Conservation (phyloP, 2,329 filamentous ascomycete genomes). For the Dothistroma septosporum region DNA sequence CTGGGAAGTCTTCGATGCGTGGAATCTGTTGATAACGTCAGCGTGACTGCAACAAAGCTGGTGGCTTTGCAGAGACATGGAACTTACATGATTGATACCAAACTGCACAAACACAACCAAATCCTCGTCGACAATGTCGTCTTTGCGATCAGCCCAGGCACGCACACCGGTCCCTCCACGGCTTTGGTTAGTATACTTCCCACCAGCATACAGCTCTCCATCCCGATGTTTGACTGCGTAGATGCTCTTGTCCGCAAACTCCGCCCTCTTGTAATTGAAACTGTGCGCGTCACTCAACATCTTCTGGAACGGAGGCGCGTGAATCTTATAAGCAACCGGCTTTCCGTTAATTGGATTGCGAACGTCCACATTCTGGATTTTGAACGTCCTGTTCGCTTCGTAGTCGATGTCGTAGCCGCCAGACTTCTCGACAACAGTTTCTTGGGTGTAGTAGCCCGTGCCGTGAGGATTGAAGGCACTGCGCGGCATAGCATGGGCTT, state of each 20-base stretch:
- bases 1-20: slow-evolving; percentile 54
- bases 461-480: slow-evolving; percentile 54
- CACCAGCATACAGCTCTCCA: slow-evolving; percentile 57
- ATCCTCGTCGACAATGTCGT: slow-evolving; percentile 50
- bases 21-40: slow-evolving; percentile 36
- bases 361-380: slow-evolving; percentile 45
- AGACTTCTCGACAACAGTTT: slow-evolving; percentile 48
- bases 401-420: slow-evolving; percentile 49
- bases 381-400: slow-evolving; percentile 45
- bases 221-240: slow-evolving; percentile 57
- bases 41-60: neutral
- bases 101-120: slow-evolving; percentile 56
- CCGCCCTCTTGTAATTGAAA: slow-evolving; percentile 55
- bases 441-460: slow-evolving; percentile 45
- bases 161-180: slow-evolving; percentile 48
- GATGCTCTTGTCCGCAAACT: slow-evolving; percentile 56
- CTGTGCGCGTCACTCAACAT: slow-evolving; percentile 51
- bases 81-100: slow-evolving; percentile 49
- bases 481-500: slow-evolving; percentile 58
- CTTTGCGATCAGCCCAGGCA: slow-evolving; percentile 48
- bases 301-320: slow-evolving; percentile 48
- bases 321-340: slow-evolving; percentile 50
- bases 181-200: slow-evolving; percentile 53
- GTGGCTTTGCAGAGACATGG: neutral
- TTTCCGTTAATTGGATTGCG: slow-evolving; percentile 47